Base-by-base conservation (phyloP, 768 basidiomycete genomes). In the Mycena amicta region DNA sequence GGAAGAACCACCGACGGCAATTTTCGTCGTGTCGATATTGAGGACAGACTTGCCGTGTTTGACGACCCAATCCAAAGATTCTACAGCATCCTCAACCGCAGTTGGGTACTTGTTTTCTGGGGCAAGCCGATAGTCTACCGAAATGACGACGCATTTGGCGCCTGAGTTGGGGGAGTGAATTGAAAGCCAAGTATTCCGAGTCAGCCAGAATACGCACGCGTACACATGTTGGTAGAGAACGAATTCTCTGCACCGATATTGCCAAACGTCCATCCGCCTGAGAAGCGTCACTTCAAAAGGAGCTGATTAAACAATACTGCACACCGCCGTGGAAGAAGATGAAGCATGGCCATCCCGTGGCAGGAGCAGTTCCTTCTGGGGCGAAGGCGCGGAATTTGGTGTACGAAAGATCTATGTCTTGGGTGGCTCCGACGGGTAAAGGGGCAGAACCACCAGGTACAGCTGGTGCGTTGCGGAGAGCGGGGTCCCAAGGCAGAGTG, bases 221-320 rank as follows among this genome's bases (percentile, higher is more conserved):
- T 77, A 72, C 81, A 83, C 77, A 86, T 80, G 51, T 82, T 83
- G 1, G 84, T 85, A 33, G 79, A 76, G 63, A 92, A 87, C 4
- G 83, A 73, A n/a, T 80, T 81, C 58, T 87, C 85, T 25, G 81
- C 81, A 23, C 67, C 67, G 62, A 89, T 86, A 54, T 76, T 84
- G 0, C 90, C 90, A 1, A 91, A 75, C 0, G 88, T 89, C 90
- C 90, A 90, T 30, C 90, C 90, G 40, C 90, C 89, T 87, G 33
- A 37, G 33, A 63, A 4, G 20, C 18, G 18, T 18, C 6, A 33
- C n/a, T n/a, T n/a, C n/a, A n/a, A n/a, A n/a, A n/a, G n/a, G n/a
- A n/a, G n/a, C n/a, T n/a, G n/a, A n/a, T n/a, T n/a, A n/a, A n/a
- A n/a, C n/a, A n/a, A n/a, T n/a, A n/a, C n/a, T n/a, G 47, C 78